Conservation (phyloP, 371 early-diverging fungal species). For the Dichotomocladium elegans region DNA sequence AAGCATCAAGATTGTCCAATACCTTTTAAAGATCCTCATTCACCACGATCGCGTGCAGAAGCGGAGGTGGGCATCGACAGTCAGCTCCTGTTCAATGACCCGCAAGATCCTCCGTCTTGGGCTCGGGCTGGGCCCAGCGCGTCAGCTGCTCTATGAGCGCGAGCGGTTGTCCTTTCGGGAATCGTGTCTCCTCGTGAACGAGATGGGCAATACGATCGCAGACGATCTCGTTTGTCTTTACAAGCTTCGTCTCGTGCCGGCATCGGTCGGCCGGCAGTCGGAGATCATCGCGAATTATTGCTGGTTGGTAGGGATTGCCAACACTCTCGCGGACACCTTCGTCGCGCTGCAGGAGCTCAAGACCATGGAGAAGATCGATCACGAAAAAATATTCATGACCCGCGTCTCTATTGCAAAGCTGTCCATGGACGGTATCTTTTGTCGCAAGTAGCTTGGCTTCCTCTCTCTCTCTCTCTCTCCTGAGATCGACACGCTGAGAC, state of each 20-base stretch:
- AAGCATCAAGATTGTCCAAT: conserved; percentile 76
- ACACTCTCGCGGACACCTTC: conserved; percentile 36
- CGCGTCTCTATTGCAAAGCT: conserved; percentile 53
- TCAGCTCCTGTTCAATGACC: conserved; percentile 67
- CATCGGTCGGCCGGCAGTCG: conserved; percentile 34
- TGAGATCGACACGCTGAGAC: too few species aligned
- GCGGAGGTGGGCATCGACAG: conserved; percentile 48
- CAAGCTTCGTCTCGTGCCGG: conserved; percentile 59
- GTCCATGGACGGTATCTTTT: conserved; percentile 60
- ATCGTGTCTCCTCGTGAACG: conserved; percentile 18
- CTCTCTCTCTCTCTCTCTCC: not conserved
- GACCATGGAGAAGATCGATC: conserved; percentile 4
- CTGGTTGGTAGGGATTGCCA: conserved; percentile 58
- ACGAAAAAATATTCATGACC: conserved; percentile 42
- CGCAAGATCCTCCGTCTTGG: conserved; percentile 72
- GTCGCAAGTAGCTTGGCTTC: conserved; percentile 42
- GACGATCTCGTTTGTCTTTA: conserved; percentile 75
- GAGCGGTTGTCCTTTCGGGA: conserved; percentile 2
- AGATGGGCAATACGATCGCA: conserved; percentile 62
- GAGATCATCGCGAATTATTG: conserved; percentile 53
- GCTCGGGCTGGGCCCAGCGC: conserved; percentile 58
- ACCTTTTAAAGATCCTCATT: conserved; percentile 65
- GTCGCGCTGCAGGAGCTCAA: conserved; percentile 1
- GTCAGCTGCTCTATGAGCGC: conserved; percentile 18
- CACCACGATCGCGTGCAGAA: conserved; percentile 35